Evolutionary conservation across 2,329 filamentous ascomycete genomes (phyloP), one percentile per base, ranked within the genome.

Genomic region (Metarhizium humberi): DNA sequence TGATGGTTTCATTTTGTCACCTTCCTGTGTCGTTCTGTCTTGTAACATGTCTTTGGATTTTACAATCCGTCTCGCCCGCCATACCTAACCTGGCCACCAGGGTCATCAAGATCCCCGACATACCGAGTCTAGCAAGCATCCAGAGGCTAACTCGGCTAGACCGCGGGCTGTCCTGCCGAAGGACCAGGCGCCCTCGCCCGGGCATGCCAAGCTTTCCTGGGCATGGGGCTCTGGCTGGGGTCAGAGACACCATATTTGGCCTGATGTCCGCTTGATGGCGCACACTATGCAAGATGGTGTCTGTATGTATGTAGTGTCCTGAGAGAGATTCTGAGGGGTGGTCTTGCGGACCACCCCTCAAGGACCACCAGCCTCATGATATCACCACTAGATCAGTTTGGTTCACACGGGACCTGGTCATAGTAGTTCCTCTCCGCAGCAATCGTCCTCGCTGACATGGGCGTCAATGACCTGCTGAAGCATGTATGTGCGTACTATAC

Each of bases 171-270:
- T 25, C 36, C 14, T 40, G 52, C 52, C 52, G 52, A 50, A 50
- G 45, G 45, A 49, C n/a, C 10, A 32, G 32, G n/a, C 25, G 18
- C 52, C 51, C 52, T 56, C 54, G 52, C 46, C 55, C 50, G 57
- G 55, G 55, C 53, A 57, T 58, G 61, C 63, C 63, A 65, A 65
- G 63, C 62, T 59, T 65, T 63, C 56, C 52, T 61, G 61, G 61
- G 62, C 61, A 64, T 63, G 62, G 62, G 62, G 59, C 54, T 57
- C 51, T 56, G 54, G 56, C 59, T 54, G 60, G 58, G 57, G 53
- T 55, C 45, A 57, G 34, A 51, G 50, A 54, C 55, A 52, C 60
- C 60, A 57, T 49, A 59, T 59, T 56, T 57, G 60, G 58, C 52
- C 53, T 61, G 58, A 60, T 60, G 56, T 57, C 7, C 25, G 43